These are phyloP conservation scores for Globisporangium nodosum DNA, from an alignment of 352 stramenopile species.

Conservation along the genomic window DNA sequence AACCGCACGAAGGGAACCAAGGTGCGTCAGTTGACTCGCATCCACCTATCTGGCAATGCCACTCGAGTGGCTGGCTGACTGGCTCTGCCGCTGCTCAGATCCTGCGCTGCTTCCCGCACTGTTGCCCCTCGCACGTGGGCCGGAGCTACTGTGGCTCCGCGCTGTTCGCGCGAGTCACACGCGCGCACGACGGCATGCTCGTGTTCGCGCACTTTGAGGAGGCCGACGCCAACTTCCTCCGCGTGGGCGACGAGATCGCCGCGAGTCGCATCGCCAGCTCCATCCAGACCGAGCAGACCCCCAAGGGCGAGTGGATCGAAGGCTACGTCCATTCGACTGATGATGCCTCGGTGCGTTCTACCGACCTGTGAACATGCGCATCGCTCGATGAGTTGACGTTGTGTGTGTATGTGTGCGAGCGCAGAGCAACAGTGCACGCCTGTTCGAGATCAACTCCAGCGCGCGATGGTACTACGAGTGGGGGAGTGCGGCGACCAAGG, in stretches of 20 bases:
- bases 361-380: background rate
- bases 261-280: slow-evolving; percentile 21
- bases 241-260: slow-evolving; percentile 23
- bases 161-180: slow-evolving; percentile 34
- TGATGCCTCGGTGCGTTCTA: background rate
- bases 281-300: slow-evolving; percentile 54
- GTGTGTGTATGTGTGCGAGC: background rate
- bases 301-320: slow-evolving; percentile 63
- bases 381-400: background rate
- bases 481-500: slow-evolving; percentile 58
- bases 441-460: slow-evolving; percentile 55
- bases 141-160: slow-evolving; percentile 65
- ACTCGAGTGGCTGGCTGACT: background rate
- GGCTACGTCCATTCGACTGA: slow-evolving; percentile 16
- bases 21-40: slow-evolving; percentile 3
- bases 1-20: slow-evolving; percentile 52
- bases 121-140: slow-evolving; percentile 56
- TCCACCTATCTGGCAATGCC: background rate
- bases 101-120: slow-evolving; percentile 68
- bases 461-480: slow-evolving; percentile 71
- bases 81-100: slow-evolving; percentile 27
- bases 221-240: slow-evolving; percentile 23
- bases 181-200: slow-evolving; percentile 17
- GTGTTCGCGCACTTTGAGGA: slow-evolving; percentile 58
- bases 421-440: slow-evolving; percentile 6